Conservation (phyloP, 495 filamentous ascomycete genomes). For the Corynascus novoguineensis region DNA sequence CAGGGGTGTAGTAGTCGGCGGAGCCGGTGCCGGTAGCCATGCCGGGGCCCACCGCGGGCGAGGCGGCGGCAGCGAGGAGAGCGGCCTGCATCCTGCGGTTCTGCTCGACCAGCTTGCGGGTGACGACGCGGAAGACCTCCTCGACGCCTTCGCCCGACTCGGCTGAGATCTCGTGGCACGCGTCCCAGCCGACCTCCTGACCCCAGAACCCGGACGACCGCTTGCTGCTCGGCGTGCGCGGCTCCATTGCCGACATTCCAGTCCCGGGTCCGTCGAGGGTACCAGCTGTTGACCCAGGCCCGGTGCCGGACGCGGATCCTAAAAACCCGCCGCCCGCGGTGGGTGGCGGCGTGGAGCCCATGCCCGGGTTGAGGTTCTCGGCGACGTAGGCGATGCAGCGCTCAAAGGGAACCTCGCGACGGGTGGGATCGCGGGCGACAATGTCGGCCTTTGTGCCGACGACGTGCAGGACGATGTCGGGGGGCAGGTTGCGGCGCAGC, state of each 20-base stretch:
- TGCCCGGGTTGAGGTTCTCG: conserved; percentile 71
- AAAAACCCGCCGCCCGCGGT: conserved; percentile 34
- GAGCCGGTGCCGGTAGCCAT: too few relatives aligned
- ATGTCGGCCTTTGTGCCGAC: conserved; percentile 94
- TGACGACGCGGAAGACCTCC: conserved; percentile 93
- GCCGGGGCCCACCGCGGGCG: too few relatives aligned
- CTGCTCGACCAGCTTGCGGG: conserved; percentile 91
- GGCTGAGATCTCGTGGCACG: conserved; percentile 92
- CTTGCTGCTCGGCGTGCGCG: conserved; percentile 66
- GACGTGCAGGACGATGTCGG: conserved; percentile 85
- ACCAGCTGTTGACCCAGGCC: too few relatives aligned
- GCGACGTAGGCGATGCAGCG: conserved; percentile 90
- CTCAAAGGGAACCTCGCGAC: conserved; percentile 84
- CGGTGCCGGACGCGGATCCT: neutral
- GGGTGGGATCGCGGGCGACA: conserved; percentile 69
- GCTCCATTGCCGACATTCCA: conserved; percentile 29
- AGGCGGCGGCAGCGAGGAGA: conserved; percentile 38
- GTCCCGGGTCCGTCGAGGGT: too few relatives aligned
- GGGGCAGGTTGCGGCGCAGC: conserved; percentile 60
- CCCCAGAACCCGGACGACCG: conserved; percentile 83
- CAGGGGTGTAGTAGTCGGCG: too few relatives aligned
- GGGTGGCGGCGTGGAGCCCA: conserved; percentile 58
- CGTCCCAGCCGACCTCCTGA: conserved; percentile 90
- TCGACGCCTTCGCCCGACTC: conserved; percentile 95
- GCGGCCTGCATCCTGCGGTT: conserved; percentile 62